phyloP scores from a whole-genome alignment of 2,329 filamentous ascomycete genomes.

The Colletotrichum echinochloae region DNA sequence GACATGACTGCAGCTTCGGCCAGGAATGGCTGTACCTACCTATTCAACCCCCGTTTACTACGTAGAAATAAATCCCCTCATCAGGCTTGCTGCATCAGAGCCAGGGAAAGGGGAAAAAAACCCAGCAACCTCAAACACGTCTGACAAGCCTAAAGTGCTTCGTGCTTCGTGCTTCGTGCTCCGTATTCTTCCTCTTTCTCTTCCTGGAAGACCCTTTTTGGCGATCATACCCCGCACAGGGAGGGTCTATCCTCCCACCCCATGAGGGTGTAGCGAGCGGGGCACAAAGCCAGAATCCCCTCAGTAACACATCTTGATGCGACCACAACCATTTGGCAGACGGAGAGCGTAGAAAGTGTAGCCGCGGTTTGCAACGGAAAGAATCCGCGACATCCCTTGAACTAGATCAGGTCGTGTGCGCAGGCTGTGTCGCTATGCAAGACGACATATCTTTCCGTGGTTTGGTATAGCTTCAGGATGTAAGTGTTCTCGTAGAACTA shows the following conservation, averaged over 20 bases:
- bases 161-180: slow-evolving; percentile 11
- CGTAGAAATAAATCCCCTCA: neutral
- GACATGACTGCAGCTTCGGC: slow-evolving; percentile 17
- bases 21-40: slow-evolving; percentile 25
- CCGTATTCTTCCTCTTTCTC: neutral
- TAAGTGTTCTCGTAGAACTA: neutral
- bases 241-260: neutral
- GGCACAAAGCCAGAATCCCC: neutral
- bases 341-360: neutral
- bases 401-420: neutral
- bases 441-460: too few species aligned
- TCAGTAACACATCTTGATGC: neutral
- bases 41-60: slow-evolving; percentile 9
- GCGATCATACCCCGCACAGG: slow-evolving; percentile 12
- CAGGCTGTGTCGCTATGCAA: neutral
- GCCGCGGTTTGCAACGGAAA: neutral
- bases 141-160: neutral
- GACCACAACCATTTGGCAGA: neutral
- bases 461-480: neutral
- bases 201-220: slow-evolving; percentile 8
- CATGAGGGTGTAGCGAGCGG: neutral
- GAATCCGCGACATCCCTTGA: neutral
- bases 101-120: neutral
- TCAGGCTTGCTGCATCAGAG: neutral
- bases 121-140: neutral